Evolutionary conservation across 192 early-diverging fungal genomes (phyloP), one percentile per base, ranked within the genome.

Genomic region (Coemansia erecta): DNA sequence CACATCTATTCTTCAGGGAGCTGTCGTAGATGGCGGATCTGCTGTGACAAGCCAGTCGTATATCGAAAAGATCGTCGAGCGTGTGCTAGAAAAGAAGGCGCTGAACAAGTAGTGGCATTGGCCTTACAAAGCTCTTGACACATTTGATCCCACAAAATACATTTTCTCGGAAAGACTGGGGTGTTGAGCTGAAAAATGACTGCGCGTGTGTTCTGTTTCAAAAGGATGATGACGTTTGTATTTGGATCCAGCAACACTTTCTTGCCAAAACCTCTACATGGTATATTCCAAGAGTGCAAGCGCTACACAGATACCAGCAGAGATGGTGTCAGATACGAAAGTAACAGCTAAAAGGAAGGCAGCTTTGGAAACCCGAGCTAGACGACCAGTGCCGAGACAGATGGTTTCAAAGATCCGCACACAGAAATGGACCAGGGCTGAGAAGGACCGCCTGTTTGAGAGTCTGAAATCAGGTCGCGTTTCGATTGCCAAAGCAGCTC

Each of bases 1-100:
- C 10, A 58, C 77, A 17, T 73, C 82, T 66, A 82, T 81, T 47
- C 72, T 82, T 53, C 56, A 73, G 59, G 66, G 67, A 31, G 7
- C 56, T 0, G 26, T 18, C 46, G 26, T 45, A 5, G 26, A 18
- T 17, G 61, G 26, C 9, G 68, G 59, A 6, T 37, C 35, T 37
- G 35, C 35, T 11, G 35, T 37, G 24, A 55, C 12, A 53, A 39
- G 18, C 41, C 50, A 55, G 19, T 59, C 78, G 11, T 71, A 75
- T 45, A 72, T 81, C 18, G 78, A 72, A 31, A 68, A 63, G 42
- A 53, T 81, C 4, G 72, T 81, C 12, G 46, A 63, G 54, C 66
- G 62, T 8, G 77, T 80, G n/a, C 41, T 80, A 3, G 63, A 74
- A 17, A 72, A 68, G 52, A 47, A 40, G 23, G 52, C 53, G 5